phyloP scores from a whole-genome alignment of 2,329 filamentous ascomycete species.

The Penicillium sp. region DNA sequence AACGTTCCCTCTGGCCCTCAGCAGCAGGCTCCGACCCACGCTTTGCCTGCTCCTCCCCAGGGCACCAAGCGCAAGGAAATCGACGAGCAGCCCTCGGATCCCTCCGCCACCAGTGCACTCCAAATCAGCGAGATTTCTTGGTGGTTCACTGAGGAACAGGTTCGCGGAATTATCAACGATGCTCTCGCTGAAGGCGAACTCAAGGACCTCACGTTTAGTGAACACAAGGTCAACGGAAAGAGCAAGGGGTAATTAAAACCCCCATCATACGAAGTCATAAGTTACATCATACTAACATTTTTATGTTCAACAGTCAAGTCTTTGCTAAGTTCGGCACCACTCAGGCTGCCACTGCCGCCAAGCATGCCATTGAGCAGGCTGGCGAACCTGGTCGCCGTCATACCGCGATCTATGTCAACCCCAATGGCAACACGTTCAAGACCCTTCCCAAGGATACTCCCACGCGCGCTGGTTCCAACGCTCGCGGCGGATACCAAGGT shows the following conservation, averaged over 20 bases:
- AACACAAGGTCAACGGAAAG: constrained; percentile 98
- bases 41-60: constrained; percentile 49
- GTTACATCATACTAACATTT: not conserved
- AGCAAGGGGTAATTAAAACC: constrained; percentile 79
- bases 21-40: constrained; percentile 20
- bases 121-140: constrained; percentile 89
- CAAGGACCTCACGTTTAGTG: constrained; percentile 92
- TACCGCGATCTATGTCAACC: constrained; percentile 72
- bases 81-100: constrained; percentile 59
- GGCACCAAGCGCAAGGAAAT: constrained; percentile 64
- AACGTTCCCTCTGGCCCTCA: constrained; percentile 17
- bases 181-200: constrained; percentile 82
- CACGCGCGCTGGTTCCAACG: constrained; percentile 55
- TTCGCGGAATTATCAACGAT: constrained; percentile 80
- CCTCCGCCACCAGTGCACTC: constrained; percentile 68
- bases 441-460: constrained; percentile 88
- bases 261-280: not conserved
- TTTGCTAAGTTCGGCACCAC: constrained; percentile 83
- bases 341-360: constrained; percentile 82
- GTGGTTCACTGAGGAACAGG: constrained; percentile 96
- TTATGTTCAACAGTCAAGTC: constrained; percentile 57
- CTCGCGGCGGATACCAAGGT: constrained; percentile 17
- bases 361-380: constrained; percentile 74
- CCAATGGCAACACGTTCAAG: constrained; percentile 81
- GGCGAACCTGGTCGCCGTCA: constrained; percentile 65